These are phyloP conservation scores for Sporodiniella umbellata DNA, from an alignment of 371 early-diverging fungal genomes.

Conservation along the genomic window DNA sequence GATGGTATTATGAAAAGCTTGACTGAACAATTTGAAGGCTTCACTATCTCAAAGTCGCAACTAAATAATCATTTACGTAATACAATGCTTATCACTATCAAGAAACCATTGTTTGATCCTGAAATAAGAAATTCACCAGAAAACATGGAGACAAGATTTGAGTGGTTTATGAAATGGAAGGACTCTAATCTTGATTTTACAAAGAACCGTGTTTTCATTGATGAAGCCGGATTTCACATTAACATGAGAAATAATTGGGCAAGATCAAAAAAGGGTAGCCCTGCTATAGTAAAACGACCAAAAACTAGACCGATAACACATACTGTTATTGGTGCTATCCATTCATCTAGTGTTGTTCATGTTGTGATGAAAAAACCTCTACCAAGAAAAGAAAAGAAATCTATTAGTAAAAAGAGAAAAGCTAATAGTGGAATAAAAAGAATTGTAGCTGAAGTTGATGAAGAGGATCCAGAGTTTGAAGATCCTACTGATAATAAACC, in stretches of 20 bases:
- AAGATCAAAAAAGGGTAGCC: slow-evolving; percentile 6
- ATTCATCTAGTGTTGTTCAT: slow-evolving; percentile 10
- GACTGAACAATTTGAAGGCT: slow-evolving; percentile 10
- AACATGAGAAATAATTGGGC: slow-evolving; percentile 11
- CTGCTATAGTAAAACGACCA: slow-evolving; percentile 8
- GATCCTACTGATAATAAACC: slow-evolving; percentile 8
- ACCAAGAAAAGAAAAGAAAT: slow-evolving; percentile 11
- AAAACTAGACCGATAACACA: slow-evolving; percentile 9
- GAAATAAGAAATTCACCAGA: slow-evolving; percentile 7
- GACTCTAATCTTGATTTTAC: slow-evolving; percentile 12
- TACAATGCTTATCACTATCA: slow-evolving; percentile 10
- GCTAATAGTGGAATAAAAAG: slow-evolving; percentile 7
- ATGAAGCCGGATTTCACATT: slow-evolving; percentile 10
- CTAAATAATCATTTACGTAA: slow-evolving; percentile 11
- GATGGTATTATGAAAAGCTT: slow-evolving; percentile 10
- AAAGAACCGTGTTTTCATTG: slow-evolving; percentile 10
- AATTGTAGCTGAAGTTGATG: slow-evolving; percentile 4
- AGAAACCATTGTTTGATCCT: slow-evolving; percentile 8
- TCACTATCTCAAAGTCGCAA: slow-evolving; percentile 9
- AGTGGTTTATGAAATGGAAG: slow-evolving; percentile 12
- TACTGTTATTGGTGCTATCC: slow-evolving; percentile 13
- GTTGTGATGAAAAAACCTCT: slow-evolving; percentile 12
- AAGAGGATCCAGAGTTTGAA: slow-evolving; percentile 8
- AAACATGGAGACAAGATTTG: slow-evolving; percentile 2
- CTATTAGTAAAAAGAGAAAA: slow-evolving; percentile 11